Conservation (phyloP, 2,329 filamentous ascomycete genomes). For the Apiospora sp. region DNA sequence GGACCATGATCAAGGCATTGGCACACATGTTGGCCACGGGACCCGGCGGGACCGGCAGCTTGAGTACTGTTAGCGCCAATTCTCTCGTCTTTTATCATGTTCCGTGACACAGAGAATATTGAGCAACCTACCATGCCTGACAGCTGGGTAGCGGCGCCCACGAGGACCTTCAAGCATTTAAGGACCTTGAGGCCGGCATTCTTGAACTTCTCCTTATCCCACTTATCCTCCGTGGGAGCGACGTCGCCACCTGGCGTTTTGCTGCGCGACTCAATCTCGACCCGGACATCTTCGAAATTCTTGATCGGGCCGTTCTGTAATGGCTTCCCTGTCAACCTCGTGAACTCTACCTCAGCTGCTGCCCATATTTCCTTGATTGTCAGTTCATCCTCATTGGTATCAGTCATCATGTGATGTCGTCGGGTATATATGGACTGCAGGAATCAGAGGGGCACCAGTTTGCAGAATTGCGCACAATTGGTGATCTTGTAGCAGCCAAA, state of each 20-base stretch:
- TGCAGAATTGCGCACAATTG: not conserved
- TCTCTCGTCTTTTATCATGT: too few species aligned
- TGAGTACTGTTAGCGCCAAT: not conserved
- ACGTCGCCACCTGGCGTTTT: not conserved
- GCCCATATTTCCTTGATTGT: not conserved
- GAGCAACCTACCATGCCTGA: slow-evolving; percentile 32
- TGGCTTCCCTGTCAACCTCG: not conserved
- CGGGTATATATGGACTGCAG: not conserved
- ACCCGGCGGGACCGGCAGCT: not conserved
- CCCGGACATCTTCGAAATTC: not conserved
- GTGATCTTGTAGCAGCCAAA: too few species aligned
- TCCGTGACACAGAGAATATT: too few species aligned
- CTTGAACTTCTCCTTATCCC: slow-evolving; percentile 35
- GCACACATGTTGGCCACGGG: not conserved
- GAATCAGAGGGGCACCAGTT: too few species aligned
- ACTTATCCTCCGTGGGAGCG: too few species aligned
- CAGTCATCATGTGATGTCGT: not conserved
- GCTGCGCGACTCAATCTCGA: not conserved
- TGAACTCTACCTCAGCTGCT: not conserved
- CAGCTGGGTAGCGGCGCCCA: slow-evolving; percentile 35
- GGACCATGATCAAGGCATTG: not conserved
- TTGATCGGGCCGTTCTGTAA: not conserved
- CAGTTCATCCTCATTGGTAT: not conserved
- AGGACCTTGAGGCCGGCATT: slow-evolving; percentile 35
- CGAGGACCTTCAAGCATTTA: slow-evolving; percentile 36